Percentiles rank a stretch among this genome's conserved stretches.
phyloP scores from a whole-genome alignment of 768 basidiomycete genomes.

The Lactarius indigo region DNA sequence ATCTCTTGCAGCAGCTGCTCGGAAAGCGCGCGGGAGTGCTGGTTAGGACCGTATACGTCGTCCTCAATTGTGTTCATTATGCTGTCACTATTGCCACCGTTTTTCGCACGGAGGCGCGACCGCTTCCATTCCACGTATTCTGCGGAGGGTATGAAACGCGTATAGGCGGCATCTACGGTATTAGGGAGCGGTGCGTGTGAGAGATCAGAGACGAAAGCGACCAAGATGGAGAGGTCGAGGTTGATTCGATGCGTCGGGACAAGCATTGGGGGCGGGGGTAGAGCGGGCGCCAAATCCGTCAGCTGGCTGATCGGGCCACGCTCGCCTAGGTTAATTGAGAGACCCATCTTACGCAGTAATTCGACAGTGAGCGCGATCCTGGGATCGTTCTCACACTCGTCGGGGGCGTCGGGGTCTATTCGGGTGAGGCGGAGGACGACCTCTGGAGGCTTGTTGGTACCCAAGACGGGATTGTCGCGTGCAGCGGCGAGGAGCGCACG shows the following conservation, averaged over 20 bases:
- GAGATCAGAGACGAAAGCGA: constrained; percentile 80
- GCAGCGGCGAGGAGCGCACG: constrained; percentile 65
- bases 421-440: constrained; percentile 69
- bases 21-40: constrained; percentile 67
- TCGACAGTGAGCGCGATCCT: constrained; percentile 62
- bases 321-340: constrained; percentile 66
- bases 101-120: constrained; percentile 27
- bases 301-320: constrained; percentile 32
- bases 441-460: constrained; percentile 38
- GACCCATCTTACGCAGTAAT: constrained; percentile 54
- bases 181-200: constrained; percentile 67
- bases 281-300: constrained; percentile 4
- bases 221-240: constrained; percentile 79
- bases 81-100: constrained; percentile 25
- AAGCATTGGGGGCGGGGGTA: constrained; percentile 25
- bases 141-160: constrained; percentile 59
- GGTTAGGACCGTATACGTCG: constrained; percentile 28
- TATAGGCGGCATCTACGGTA: constrained; percentile 52
- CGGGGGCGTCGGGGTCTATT: constrained; percentile 44
- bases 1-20: constrained; percentile 77
- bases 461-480: constrained; percentile 45
- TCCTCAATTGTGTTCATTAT: constrained; percentile 2
- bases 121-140: constrained; percentile 61
- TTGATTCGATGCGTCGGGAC: constrained; percentile 62
- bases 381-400: constrained; percentile 39